Base-by-base conservation (phyloP, 345 rosid genomes). In the Fremontodendron californicum region DNA sequence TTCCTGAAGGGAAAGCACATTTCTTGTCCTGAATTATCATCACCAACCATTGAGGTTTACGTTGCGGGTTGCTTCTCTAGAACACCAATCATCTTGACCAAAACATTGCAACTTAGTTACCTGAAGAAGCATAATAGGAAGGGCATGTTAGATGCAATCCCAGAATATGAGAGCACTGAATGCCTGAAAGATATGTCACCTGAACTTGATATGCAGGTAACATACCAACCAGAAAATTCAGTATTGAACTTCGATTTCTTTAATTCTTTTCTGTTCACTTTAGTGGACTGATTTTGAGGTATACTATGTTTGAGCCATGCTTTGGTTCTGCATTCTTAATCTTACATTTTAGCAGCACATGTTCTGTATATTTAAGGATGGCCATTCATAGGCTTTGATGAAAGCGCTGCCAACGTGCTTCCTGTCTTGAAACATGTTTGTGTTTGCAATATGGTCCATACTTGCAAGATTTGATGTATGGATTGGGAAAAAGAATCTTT, bases 21-120 rank as follows among this genome's bases (percentile, higher is more conserved):
- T 80, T 72, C 78, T 40, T 86, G 88, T 78, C 84, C 86, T 0
- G 92, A 92, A 73, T 83, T 80, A 21, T 84, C 84, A 7, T 78
- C 79, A 46, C 91, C 94, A 6, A 85, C 86, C 74, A 81, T 96
- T 78, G 97, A 96, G 87, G 99, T 96, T 35, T 96, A 89, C 75
- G 87, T 95, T 39, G 83, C 99, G 0, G 96, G 98, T 33, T 88
- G 86, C 77, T 93, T 88, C 84, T 86, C 87, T 13, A 92, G 97
- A 58, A 87, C 86, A 3, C 97, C 99, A 0, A 87, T 93, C 69
- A 95, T 95, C 69, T 75, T 95, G 72, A 93, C 94, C 68, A 95
- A 95, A 88, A 88, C 91, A 21, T 78, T 91, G 83, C 91, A 88
- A 84, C 87, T 89, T 77, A 81, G 79, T 82, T 88, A 81, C 40